These are phyloP conservation scores for Amanita inopinata DNA, from an alignment of 768 basidiomycete species.

Conservation along the genomic window DNA sequence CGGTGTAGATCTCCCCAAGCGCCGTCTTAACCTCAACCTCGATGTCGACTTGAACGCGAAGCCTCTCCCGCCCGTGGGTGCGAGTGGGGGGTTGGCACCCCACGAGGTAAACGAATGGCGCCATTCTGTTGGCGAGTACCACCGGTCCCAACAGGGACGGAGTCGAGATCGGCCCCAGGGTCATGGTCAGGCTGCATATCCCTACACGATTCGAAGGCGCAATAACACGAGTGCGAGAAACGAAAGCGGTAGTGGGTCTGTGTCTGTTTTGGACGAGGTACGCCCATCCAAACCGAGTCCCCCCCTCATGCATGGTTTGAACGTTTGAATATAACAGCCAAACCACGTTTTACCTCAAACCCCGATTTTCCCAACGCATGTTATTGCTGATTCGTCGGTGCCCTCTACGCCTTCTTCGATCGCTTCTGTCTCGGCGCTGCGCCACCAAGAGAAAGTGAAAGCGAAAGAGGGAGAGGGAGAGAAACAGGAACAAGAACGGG, in stretches of 20 bases:
- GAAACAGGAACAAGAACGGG: no score
- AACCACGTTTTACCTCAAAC: not conserved
- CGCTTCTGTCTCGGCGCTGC: no score
- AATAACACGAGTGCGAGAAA: not conserved
- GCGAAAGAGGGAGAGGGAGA: no score
- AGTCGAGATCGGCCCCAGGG: no score
- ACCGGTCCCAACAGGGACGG: no score
- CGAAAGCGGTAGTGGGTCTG: not conserved
- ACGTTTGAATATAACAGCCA: not conserved
- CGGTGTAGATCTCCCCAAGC: no score
- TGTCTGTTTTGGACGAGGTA: conserved; percentile 7
- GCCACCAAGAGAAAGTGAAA: no score
- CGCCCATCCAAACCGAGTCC: not conserved
- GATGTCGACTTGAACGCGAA: not conserved
- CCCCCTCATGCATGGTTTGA: not conserved
- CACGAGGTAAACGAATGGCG: conserved; percentile 6
- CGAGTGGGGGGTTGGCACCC: not conserved
- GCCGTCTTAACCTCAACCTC: not conserved
- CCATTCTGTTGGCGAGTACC: not conserved
- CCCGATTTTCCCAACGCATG: not conserved
- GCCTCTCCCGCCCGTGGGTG: not conserved
- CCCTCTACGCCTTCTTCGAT: not conserved
- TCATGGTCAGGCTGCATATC: not conserved
- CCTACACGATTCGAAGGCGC: not conserved
- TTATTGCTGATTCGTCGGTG: not conserved